Base-by-base conservation (phyloP, 495 filamentous ascomycete species). In the Cryomyces minteri region DNA sequence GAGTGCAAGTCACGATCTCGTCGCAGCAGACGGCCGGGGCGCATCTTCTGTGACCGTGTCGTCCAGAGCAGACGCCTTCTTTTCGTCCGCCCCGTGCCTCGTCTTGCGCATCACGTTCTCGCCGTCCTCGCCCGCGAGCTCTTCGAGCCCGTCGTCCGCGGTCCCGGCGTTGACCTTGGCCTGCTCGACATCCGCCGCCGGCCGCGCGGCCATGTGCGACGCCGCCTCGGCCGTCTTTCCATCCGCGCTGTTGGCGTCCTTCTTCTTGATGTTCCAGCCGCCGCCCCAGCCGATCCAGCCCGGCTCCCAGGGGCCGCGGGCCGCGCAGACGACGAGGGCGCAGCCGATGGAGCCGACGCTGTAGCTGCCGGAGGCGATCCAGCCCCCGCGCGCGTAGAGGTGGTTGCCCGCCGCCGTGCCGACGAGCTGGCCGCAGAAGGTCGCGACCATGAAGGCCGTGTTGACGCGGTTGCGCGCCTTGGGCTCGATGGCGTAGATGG, bases 221-320 rank as follows among this genome's bases (percentile, higher is more conserved):
- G 41, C 43, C 42, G 41, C 39, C 44, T 59, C 56, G 4, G 36
- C 44, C 11, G 53, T 56, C 53, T 52, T 58, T 39, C 54, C 61
- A 50, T 61, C 56, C n/a, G 54, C 49, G 45, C 46, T 54, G 9
- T 42, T 44, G 31, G 39, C 45, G 44, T 58, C 52, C 41, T 50
- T 62, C 58, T 65, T 56, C 52, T 51, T 45, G 62, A 74, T 51
- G 43, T 54, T 54, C 74, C 77, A 80, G 0, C 82, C 82, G 7
- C 79, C 81, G 10, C 61, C 62, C 84, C 84, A 88, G 0, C 83
- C 84, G 28, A 84, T 41, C 84, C 82, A 88, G 0, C 78, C 64
- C 32, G 56, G 74, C 61, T 86, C 81, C 50, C 69, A 66, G 11
- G 85, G 85, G 0, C 80, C 82, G 28, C 80, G 67, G 8, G 59